Conservation (phyloP, 2,329 filamentous ascomycete species). For the Aspergillus floridensis region DNA sequence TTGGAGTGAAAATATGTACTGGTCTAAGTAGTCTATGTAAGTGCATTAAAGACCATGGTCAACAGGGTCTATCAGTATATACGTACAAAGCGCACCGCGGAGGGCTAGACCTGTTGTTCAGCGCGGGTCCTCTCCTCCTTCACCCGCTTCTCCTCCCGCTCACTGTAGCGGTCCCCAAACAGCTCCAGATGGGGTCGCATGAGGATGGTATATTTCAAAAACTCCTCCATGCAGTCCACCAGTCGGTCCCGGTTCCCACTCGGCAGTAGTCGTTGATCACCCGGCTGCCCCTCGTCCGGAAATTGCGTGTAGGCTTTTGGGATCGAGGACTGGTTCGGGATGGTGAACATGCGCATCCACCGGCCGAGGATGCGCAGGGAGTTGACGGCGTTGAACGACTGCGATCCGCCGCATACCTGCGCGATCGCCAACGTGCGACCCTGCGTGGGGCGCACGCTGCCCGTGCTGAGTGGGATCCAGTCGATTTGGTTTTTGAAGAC, state of each 20-base stretch:
- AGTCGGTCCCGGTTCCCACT: slow-evolving; percentile 59
- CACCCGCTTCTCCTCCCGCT: slow-evolving; percentile 43
- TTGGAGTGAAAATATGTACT: too few species aligned
- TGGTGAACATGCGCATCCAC: slow-evolving; percentile 69
- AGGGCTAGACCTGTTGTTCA: neutral
- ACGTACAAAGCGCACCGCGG: neutral
- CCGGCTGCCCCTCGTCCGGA: slow-evolving; percentile 48
- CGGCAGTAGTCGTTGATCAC: slow-evolving; percentile 52
- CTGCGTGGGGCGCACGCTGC: slow-evolving; percentile 64
- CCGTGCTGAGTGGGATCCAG: slow-evolving; percentile 63
- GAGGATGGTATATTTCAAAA: slow-evolving; percentile 66
- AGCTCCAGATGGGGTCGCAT: slow-evolving; percentile 62
- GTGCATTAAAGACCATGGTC: neutral
- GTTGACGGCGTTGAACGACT: slow-evolving; percentile 68
- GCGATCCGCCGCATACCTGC: slow-evolving; percentile 63
- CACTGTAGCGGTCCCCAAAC: slow-evolving; percentile 63
- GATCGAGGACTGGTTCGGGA: slow-evolving; percentile 64
- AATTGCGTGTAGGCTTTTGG: slow-evolving; percentile 65
- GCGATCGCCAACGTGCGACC: slow-evolving; percentile 62
- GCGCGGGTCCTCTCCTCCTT: neutral
- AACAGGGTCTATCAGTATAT: neutral
- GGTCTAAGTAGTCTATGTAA: too few species aligned
- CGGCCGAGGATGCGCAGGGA: slow-evolving; percentile 62
- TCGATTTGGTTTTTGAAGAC: slow-evolving; percentile 71
- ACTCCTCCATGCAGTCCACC: slow-evolving; percentile 68